Conservation (phyloP, 2,329 filamentous ascomycete genomes). For the Byssoonygena ceratinophila region DNA sequence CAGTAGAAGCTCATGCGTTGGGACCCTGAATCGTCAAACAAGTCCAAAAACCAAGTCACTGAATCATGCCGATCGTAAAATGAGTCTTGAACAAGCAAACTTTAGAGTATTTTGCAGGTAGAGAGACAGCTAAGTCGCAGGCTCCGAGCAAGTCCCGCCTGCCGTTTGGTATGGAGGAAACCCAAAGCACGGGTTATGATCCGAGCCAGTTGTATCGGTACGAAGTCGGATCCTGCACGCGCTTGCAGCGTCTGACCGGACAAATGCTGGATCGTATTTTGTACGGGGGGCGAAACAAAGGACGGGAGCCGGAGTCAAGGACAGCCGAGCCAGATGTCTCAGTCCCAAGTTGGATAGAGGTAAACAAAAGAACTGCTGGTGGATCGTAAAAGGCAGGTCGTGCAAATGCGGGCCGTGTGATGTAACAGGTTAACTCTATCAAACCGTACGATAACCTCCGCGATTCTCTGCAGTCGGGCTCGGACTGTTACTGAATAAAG, state of each 20-base stretch:
- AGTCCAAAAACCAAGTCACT: not conserved
- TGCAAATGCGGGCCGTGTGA: slow-evolving; percentile 8
- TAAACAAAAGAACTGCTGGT: not conserved
- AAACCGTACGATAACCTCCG: not conserved
- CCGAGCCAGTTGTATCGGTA: slow-evolving; percentile 6
- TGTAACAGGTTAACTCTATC: slow-evolving; percentile 6
- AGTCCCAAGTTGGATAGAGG: not conserved
- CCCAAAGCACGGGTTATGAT: slow-evolving; percentile 5
- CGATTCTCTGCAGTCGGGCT: slow-evolving; percentile 1
- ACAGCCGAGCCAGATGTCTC: not conserved
- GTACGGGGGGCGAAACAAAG: not conserved
- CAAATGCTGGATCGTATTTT: not conserved
- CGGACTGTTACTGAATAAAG: slow-evolving; percentile 1
- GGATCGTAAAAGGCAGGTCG: not conserved
- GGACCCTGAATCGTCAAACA: not conserved
- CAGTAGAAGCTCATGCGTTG: not conserved
- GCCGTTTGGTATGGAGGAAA: not conserved
- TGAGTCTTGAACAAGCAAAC: slow-evolving; percentile 3
- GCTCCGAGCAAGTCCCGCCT: not conserved
- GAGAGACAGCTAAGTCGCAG: not conserved
- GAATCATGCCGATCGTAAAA: slow-evolving; percentile 4
- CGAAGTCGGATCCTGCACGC: not conserved
- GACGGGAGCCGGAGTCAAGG: not conserved
- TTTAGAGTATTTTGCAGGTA: not conserved
- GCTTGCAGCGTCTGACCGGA: not conserved